Conservation (phyloP, 371 early-diverging fungal species). For the Apophysomyces ossiformis region DNA sequence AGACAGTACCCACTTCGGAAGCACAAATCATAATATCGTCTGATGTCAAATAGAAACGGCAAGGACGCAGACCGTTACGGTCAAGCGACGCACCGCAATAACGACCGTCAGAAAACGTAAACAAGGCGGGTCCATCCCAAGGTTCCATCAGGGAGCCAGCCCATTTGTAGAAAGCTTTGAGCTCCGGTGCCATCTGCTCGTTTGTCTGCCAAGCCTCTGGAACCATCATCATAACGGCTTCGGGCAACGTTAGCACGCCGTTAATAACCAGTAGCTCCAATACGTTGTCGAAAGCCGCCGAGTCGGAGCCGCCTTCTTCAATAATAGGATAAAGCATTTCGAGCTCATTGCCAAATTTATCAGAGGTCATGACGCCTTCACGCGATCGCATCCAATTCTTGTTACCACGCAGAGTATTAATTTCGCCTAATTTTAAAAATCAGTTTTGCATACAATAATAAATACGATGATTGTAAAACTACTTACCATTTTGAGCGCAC, state of each 20-base stretch:
- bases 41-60: constrained; percentile 91
- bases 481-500: constrained; percentile 96
- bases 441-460: not conserved
- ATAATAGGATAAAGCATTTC: constrained; percentile 91
- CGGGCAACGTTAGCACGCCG: constrained; percentile 88
- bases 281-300: constrained; percentile 96
- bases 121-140: constrained; percentile 98
- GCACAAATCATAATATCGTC: constrained; percentile 97
- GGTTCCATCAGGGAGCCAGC: constrained; percentile 97
- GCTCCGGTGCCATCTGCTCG: constrained; percentile 80
- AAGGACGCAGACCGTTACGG: constrained; percentile 96
- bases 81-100: constrained; percentile 95
- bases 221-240: constrained; percentile 97
- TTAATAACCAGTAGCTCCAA: constrained; percentile 92
- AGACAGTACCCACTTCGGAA: constrained; percentile 93
- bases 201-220: constrained; percentile 98
- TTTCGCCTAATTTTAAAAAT: constrained; percentile 75
- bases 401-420: constrained; percentile 97
- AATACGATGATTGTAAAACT: not conserved
- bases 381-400: constrained; percentile 99
- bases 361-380: constrained; percentile 90
- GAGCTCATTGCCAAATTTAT: constrained; percentile 78
- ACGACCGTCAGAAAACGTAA: constrained; percentile 96
- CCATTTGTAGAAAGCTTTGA: constrained; percentile 95
- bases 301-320: constrained; percentile 97